phyloP scores from a whole-genome alignment of 257 asterid genomes.

The Paulownia fortunei region DNA sequence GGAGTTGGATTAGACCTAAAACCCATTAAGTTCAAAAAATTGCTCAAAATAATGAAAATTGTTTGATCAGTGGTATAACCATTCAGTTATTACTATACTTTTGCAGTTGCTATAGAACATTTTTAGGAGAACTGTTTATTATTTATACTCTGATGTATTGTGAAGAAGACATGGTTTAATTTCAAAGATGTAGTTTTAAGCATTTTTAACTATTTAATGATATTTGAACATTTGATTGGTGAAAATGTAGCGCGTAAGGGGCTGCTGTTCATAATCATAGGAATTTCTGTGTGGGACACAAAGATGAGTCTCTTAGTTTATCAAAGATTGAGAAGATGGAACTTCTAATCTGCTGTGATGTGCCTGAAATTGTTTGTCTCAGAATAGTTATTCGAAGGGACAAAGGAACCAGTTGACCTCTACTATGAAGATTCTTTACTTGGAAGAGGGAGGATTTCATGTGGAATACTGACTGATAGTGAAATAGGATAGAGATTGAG shows the following conservation, averaged over 20 bases:
- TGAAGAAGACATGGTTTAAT: background rate
- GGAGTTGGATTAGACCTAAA: background rate
- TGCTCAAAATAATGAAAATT: background rate
- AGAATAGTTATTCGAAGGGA: no score
- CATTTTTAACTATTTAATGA: background rate
- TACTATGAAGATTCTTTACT: no score
- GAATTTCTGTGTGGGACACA: background rate
- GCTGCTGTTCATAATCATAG: background rate
- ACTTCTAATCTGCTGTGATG: background rate
- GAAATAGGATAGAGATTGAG: no score
- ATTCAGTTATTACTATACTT: background rate
- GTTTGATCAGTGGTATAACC: background rate
- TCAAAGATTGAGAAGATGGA: background rate
- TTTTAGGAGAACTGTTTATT: no score
- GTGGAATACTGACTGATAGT: no score
- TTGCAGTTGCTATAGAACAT: no score
- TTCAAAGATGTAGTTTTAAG: background rate
- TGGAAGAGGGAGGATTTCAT: no score
- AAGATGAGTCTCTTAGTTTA: background rate
- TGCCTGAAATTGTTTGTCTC: no score
- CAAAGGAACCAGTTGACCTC: no score
- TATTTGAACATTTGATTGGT: background rate
- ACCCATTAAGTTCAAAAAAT: background rate
- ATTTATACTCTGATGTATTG: background rate
- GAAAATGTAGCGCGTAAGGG: background rate